Base-by-base conservation (phyloP, 352 stramenopile genomes). In the Phytophthora sojae region DNA sequence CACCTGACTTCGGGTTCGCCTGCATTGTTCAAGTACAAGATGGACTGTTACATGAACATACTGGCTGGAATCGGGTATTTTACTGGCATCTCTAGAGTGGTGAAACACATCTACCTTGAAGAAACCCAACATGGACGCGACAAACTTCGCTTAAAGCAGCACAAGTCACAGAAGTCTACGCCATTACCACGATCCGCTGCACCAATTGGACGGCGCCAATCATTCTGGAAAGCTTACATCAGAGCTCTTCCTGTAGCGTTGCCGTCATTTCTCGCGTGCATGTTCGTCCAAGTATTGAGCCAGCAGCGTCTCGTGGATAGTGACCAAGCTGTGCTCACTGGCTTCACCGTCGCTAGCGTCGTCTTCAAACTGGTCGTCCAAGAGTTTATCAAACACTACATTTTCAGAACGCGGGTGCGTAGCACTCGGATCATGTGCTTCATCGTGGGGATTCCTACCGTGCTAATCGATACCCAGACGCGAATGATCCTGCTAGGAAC, bases 401-500 rank as follows among this genome's bases (percentile, higher is more conserved):
- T 82, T 32, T 42, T 78, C 21, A 64, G 54, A 17, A 73, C 63
- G 11, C 35, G 57, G 4, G 55, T 77, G 0, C 52, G 70, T 5
- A 64, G 76, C 23, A 72, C 61, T 12, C 75, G 73, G 6, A 64
- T 60, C 6, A 81, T 86, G 60, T 82, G 71, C 19, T 47, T 80
- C 1, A 37, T 67, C 0, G 71, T 81, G 0, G 75, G 65, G 1
- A 39, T 83, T 0, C 78, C 75, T 5, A 79, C 77, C 11, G 73
- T 82, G 6, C 25, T 85, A 14, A 77, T 86, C 29, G 76, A 86
- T 39, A 86, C 79, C 0, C 79, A 83, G 9, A 64, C 75, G 21
- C 71, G 76, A 37, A 67, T 86, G 11, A 60, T 79, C 26, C 21
- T 86, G n/a, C 70, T 80, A 14, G 67, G 69, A 15, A 57, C 52